These are phyloP conservation scores for Aureobasidium musti DNA, from an alignment of 2,329 filamentous ascomycete species.

Conservation along the genomic window DNA sequence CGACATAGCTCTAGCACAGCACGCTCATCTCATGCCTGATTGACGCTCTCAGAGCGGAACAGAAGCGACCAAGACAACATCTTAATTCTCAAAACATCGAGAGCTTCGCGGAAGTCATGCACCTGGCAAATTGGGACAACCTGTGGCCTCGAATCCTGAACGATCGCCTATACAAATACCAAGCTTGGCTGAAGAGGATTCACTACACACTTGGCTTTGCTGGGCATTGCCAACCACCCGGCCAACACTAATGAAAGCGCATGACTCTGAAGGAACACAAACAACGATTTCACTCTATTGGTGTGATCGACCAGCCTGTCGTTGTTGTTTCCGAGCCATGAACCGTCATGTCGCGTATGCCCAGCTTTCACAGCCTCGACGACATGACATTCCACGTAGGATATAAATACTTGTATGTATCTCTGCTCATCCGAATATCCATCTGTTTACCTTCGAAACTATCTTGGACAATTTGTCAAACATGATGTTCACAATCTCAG, in stretches of 20 bases:
- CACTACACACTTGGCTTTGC: slow-evolving; percentile 7
- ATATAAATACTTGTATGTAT: background rate
- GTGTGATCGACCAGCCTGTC: background rate
- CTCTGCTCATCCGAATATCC: background rate
- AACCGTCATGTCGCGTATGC: background rate
- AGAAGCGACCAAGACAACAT: background rate
- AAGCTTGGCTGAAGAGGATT: background rate
- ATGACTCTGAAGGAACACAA: background rate
- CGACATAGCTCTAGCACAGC: background rate
- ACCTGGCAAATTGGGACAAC: background rate
- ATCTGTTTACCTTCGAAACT: background rate
- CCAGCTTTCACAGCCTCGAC: background rate
- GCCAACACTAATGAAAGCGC: background rate
- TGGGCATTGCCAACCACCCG: too few relatives aligned
- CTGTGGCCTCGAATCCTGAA: background rate
- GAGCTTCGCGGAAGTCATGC: background rate
- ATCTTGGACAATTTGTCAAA: background rate
- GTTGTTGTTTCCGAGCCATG: background rate
- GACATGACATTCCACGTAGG: background rate
- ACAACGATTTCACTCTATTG: background rate
- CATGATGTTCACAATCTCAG: background rate
- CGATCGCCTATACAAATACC: slow-evolving; percentile 4
- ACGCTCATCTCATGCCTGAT: background rate
- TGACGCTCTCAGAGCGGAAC: background rate
- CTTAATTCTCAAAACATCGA: background rate